Conservation (phyloP, 257 asterid species). For the Nicotiana attenuata region DNA sequence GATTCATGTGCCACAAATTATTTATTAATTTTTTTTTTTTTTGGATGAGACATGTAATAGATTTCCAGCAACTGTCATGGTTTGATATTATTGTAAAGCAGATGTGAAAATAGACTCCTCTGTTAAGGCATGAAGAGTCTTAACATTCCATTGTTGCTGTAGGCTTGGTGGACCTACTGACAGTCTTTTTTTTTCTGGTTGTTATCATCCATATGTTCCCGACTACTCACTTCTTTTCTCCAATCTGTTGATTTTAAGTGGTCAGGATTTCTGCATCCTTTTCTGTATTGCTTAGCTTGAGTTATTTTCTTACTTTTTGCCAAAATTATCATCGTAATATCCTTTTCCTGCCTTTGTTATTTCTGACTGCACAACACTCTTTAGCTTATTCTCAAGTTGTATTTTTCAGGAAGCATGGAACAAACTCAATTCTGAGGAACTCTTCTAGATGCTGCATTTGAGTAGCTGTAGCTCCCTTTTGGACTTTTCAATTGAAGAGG, state of each 20-base stretch:
- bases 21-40: background rate
- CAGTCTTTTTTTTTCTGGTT: background rate
- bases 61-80: background rate
- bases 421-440: slow-evolving; percentile 99
- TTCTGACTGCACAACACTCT: background rate
- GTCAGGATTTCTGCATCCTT: background rate
- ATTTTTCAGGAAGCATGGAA: slow-evolving; percentile 89
- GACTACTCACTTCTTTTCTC: background rate
- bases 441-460: slow-evolving; percentile 44
- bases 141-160: background rate
- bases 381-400: slow-evolving; percentile 2
- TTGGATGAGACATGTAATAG: background rate
- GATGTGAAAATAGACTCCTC: background rate
- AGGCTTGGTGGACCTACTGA: background rate
- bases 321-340: background rate
- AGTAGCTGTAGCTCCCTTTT: slow-evolving; percentile 17
- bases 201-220: background rate
- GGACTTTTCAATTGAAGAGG: slow-evolving; percentile 20
- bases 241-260: background rate
- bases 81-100: background rate
- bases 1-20: slow-evolving; percentile 18
- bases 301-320: background rate
- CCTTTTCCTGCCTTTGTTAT: slow-evolving; percentile 3
- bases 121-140: background rate
- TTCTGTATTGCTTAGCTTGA: background rate